Evolutionary conservation across 1,284 basidiomycete species (phyloP).

Genomic region (Ganoderma boninense): DNA sequence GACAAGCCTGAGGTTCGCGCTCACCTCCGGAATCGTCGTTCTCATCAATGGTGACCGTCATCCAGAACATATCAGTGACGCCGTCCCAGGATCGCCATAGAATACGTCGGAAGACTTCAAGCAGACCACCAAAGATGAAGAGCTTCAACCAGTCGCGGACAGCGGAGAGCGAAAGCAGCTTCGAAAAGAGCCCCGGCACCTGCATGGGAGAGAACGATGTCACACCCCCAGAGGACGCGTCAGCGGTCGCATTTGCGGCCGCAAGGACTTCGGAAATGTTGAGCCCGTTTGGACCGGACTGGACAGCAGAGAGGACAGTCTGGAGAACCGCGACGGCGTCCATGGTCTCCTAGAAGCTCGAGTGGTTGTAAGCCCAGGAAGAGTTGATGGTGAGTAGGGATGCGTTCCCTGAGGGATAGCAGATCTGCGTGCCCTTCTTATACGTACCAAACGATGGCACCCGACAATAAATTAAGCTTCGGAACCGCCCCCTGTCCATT

Average conservation of each 20-base stretch:
- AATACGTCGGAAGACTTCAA: constrained; percentile 28
- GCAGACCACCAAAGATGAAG: constrained; percentile 36
- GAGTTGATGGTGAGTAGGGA: constrained; percentile 1
- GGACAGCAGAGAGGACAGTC: constrained; percentile 30
- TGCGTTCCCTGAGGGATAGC: constrained; percentile 5
- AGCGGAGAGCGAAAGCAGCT: constrained; percentile 26
- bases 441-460: background rate
- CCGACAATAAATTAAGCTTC: constrained; percentile 6
- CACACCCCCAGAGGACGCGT: constrained; percentile 4
- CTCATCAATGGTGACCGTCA: constrained; percentile 42
- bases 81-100: constrained; percentile 20
- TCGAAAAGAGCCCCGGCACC: constrained; percentile 24
- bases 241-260: constrained; percentile 18
- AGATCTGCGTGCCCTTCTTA: background rate
- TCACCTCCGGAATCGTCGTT: constrained; percentile 34
- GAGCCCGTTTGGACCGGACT: constrained; percentile 24
- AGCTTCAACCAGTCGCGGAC: constrained; percentile 43
- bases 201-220: constrained; percentile 23
- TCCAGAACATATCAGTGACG: constrained; percentile 31
- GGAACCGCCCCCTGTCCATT: constrained; percentile 17
- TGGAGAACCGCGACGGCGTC: constrained; percentile 27
- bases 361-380: background rate
- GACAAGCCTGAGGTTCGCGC: background rate
- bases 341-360: constrained; percentile 10
- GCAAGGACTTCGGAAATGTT: constrained; percentile 6